Evolutionary conservation across 2,329 filamentous ascomycete species (phyloP).

Genomic region (Monosporascus sp.): DNA sequence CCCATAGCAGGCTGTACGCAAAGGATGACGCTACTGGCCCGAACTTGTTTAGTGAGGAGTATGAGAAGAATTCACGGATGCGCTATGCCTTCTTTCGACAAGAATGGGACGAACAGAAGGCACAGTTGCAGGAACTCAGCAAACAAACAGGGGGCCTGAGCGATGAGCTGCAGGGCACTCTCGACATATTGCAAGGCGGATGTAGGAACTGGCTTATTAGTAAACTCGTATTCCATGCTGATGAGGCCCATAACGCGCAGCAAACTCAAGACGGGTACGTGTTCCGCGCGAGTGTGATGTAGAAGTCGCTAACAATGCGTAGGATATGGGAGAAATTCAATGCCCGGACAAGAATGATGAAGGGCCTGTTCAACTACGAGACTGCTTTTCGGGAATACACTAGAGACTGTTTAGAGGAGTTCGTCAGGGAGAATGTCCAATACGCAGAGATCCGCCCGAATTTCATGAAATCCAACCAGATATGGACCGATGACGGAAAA

Average conservation of each 20-base stretch:
- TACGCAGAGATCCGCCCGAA: constrained; percentile 58
- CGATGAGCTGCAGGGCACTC: not conserved
- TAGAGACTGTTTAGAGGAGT: constrained; percentile 45
- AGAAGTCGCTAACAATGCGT: constrained; percentile 9
- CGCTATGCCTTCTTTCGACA: constrained; percentile 22
- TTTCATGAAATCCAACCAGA: constrained; percentile 49
- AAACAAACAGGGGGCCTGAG: not conserved
- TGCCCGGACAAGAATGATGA: constrained; percentile 54
- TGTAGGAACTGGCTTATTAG: constrained; percentile 48
- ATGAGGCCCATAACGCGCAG: constrained; percentile 50
- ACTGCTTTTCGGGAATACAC: constrained; percentile 52
- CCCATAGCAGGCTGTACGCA: not conserved
- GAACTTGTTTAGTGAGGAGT: constrained; percentile 16
- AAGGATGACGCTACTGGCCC: constrained; percentile 13
- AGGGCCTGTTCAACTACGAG: constrained; percentile 55
- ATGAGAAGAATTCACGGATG: constrained; percentile 18
- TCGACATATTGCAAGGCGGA: not conserved
- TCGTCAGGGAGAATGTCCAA: constrained; percentile 53
- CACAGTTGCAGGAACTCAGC: not conserved
- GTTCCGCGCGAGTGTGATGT: not conserved
- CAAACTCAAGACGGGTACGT: constrained; percentile 50
- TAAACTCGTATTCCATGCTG: constrained; percentile 58
- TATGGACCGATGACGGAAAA: constrained; percentile 43
- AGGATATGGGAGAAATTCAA: constrained; percentile 59
- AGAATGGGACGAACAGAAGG: constrained; percentile 11